These are phyloP conservation scores for Ogataea pilisensis DNA, from an alignment of 805 yeast species.

Conservation along the genomic window DNA sequence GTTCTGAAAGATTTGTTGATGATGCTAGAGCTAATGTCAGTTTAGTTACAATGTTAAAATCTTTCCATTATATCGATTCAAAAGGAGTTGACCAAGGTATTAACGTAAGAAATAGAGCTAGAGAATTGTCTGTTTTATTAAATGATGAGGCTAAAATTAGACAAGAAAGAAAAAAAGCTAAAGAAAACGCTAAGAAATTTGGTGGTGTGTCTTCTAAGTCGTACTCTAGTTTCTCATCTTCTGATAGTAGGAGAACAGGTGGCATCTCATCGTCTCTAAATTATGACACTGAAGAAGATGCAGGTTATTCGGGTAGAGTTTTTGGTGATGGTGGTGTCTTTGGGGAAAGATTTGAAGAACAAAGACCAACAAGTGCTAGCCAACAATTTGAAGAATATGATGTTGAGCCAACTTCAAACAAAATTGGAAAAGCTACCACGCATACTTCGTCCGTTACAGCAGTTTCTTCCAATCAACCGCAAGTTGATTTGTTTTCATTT, in stretches of 20 bases:
- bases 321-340: constrained; percentile 72
- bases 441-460: constrained; percentile 42
- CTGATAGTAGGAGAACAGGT: constrained; percentile 26
- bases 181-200: constrained; percentile 77
- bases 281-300: constrained; percentile 46
- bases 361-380: constrained; percentile 39
- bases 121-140: constrained; percentile 64
- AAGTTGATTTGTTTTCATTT: constrained; percentile 48
- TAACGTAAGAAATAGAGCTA: constrained; percentile 88
- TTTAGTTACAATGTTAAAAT: constrained; percentile 79
- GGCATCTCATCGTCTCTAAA: constrained; percentile 26
- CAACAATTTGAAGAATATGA: constrained; percentile 61
- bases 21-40: constrained; percentile 83
- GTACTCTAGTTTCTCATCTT: not conserved
- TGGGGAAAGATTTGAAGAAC: constrained; percentile 62
- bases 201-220: constrained; percentile 53
- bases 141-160: constrained; percentile 75
- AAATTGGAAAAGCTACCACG: constrained; percentile 31
- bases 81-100: constrained; percentile 96
- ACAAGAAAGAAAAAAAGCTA: constrained; percentile 85
- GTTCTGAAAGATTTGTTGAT: constrained; percentile 92
- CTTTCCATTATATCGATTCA: constrained; percentile 90
- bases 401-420: constrained; percentile 34
- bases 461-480: constrained; percentile 28
- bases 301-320: constrained; percentile 43